Conservation (phyloP, 2,329 filamentous ascomycete species). For the Cladophialophora carrionii region DNA sequence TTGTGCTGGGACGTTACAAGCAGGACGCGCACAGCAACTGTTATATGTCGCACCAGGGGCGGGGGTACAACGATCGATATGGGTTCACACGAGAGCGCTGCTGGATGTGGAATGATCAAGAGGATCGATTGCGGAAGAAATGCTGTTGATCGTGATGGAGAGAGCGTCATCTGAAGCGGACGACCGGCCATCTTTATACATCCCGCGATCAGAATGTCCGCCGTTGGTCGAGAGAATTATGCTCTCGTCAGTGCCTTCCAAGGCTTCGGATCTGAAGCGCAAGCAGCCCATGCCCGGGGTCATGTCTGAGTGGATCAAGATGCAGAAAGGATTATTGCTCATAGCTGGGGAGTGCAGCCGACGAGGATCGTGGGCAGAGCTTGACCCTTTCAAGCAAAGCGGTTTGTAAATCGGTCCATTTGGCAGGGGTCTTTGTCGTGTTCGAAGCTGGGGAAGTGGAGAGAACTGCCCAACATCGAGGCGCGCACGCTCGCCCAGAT, state of each 20-base stretch:
- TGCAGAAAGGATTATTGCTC: slow-evolving; percentile 2
- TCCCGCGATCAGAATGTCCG: slow-evolving; percentile 2
- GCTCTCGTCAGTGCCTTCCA: slow-evolving; percentile 7
- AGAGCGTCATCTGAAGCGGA: not conserved
- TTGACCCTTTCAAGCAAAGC: slow-evolving; percentile 10
- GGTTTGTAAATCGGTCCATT: slow-evolving; percentile 5
- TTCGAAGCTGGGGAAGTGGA: slow-evolving; percentile 12
- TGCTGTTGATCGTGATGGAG: slow-evolving; percentile 17
- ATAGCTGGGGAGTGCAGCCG: slow-evolving; percentile 20
- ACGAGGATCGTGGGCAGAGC: slow-evolving; percentile 12
- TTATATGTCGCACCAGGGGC: slow-evolving; percentile 13
- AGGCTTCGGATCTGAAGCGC: not conserved
- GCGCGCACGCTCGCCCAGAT: not conserved
- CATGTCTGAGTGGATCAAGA: slow-evolving; percentile 1
- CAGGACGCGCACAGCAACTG: not conserved
- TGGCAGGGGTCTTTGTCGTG: not conserved
- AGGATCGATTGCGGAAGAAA: slow-evolving; percentile 6
- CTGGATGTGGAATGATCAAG: slow-evolving; percentile 1
- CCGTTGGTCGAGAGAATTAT: slow-evolving; percentile 8
- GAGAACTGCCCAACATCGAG: slow-evolving; percentile 1
- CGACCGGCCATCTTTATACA: slow-evolving; percentile 18
- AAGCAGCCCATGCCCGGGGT: not conserved
- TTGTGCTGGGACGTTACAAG: not conserved
- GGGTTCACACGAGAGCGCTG: slow-evolving; percentile 4
- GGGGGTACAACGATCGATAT: slow-evolving; percentile 5